These are phyloP conservation scores for Amoebophrya sp. DNA, from an alignment of 169 alveolate genomes.

Conservation along the genomic window DNA sequence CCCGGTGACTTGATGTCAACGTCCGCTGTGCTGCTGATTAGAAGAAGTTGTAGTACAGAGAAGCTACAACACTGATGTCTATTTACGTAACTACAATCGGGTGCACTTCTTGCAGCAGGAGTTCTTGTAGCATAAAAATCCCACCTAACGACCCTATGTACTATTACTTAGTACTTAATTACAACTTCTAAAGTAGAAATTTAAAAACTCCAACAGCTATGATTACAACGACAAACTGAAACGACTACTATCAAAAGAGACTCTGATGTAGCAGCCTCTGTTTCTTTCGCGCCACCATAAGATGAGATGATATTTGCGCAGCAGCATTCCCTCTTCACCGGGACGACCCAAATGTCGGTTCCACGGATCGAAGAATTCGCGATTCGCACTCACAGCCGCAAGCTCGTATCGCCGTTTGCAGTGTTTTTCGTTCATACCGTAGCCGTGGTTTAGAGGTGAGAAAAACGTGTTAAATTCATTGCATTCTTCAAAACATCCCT, in stretches of 20 bases:
- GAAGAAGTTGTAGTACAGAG: neutral
- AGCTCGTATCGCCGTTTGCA: neutral
- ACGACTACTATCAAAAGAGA: neutral
- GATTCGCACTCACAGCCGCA: neutral
- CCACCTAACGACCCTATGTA: no score
- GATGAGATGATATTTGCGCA: neutral
- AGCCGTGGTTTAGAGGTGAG: neutral
- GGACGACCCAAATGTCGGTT: neutral
- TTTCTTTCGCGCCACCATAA: no score
- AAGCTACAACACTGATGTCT: neutral
- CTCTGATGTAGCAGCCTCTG: neutral
- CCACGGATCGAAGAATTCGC: neutral
- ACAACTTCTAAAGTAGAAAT: neutral
- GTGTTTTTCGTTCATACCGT: neutral
- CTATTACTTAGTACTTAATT: no score
- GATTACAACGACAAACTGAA: neutral
- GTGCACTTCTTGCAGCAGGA: neutral
- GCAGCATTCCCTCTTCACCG: neutral
- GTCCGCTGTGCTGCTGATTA: neutral
- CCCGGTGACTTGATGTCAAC: neutral
- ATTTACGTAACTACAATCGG: neutral
- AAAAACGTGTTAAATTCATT: no score
- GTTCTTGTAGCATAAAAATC: neutral
- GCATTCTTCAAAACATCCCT: neutral
- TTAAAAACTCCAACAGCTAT: neutral